A percentile compares a stretch with the other conserved stretches of the same genome.
phyloP scores from a whole-genome alignment of 805 yeast species.

The Torulaspora maleeae region DNA sequence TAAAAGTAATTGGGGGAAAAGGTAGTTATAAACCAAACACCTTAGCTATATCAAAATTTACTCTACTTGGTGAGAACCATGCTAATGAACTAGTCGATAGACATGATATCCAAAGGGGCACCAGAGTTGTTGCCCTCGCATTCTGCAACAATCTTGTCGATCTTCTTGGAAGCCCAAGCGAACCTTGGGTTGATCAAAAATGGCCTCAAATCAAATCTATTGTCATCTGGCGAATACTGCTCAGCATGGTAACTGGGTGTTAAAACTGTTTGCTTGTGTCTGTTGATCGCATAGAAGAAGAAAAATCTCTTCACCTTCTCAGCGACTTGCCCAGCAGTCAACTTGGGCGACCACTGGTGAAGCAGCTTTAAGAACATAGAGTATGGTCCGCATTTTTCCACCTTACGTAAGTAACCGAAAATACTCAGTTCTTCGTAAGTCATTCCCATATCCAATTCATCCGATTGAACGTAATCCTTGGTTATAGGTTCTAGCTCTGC shows the following conservation, averaged over 20 bases:
- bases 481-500: conserved; percentile 98
- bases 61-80: no score
- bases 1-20: conserved; percentile 39
- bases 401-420: conserved; percentile 86
- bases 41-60: no score
- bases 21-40: conserved; percentile 1
- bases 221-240: conserved; percentile 96
- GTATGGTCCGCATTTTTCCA: conserved; percentile 93
- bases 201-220: conserved; percentile 94
- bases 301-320: conserved; percentile 89
- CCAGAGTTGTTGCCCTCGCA: conserved; percentile 37
- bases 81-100: conserved; percentile 23
- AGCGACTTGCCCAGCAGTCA: conserved; percentile 81
- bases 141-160: conserved; percentile 70
- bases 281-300: conserved; percentile 88
- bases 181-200: conserved; percentile 86
- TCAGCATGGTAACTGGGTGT: conserved; percentile 98
- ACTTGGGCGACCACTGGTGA: conserved; percentile 86
- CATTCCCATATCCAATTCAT: conserved; percentile 98
- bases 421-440: conserved; percentile 89
- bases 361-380: conserved; percentile 86
- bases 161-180: conserved; percentile 84
- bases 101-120: conserved; percentile 27
- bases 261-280: conserved; percentile 96
- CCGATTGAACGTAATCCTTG: conserved; percentile 85